These are phyloP conservation scores for Ceratocystis alfenasii DNA, from an alignment of 2,329 filamentous ascomycete species.

Conservation along the genomic window DNA sequence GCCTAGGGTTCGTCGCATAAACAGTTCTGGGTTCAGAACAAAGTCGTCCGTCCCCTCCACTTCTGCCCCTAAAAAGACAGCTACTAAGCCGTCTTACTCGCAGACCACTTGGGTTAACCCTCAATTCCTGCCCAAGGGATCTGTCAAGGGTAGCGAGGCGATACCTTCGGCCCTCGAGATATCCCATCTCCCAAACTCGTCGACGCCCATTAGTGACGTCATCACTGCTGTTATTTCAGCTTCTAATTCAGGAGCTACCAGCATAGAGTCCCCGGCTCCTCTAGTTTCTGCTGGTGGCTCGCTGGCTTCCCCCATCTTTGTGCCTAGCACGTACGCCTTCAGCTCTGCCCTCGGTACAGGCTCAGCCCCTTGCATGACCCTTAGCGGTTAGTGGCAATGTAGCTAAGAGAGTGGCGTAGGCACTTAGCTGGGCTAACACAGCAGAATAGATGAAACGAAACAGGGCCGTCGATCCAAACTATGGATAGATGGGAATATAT, in stretches of 20 bases:
- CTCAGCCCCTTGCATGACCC: not conserved
- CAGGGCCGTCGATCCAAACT: not conserved
- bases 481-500: not conserved
- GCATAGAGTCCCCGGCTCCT: not conserved
- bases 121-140: not conserved
- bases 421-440: not conserved
- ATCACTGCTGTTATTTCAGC: not conserved
- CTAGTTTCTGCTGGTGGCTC: not conserved
- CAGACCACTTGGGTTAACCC: slow-evolving; percentile 4
- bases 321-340: not conserved
- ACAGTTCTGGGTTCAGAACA: not conserved
- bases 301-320: not conserved
- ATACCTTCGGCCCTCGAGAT: not conserved
- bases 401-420: not conserved
- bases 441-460: not conserved
- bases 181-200: not conserved
- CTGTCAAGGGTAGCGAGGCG: not conserved
- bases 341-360: not conserved
- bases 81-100: not conserved
- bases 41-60: not conserved
- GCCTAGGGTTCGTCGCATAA: not conserved
- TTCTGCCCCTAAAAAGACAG: not conserved
- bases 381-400: not conserved
- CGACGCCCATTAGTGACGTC: not conserved
- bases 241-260: not conserved